Base-by-base conservation (phyloP, 164 flowering plant species). In the Malania oleifera region DNA sequence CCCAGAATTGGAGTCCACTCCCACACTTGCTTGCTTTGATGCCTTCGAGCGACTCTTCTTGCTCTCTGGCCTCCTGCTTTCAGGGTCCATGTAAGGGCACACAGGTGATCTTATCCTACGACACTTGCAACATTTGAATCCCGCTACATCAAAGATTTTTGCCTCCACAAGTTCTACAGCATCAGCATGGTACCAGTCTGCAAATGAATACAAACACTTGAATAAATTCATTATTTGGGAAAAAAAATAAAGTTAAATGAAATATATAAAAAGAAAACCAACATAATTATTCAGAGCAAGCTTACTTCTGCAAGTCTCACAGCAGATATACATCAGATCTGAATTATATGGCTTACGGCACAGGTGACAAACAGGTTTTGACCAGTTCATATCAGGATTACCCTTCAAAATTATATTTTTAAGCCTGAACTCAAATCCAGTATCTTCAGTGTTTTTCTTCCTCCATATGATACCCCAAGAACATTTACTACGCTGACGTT, bases 121-220 rank as follows among this genome's bases (percentile, higher is more conserved):
- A 61, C 99, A 89, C 62, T 67, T 83, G 80, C 87, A 82, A 65
- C 99, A 95, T 75, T 76, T 89, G 77, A 85, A 95, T 39, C 99
- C 98, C 34, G 72, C 59, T 51, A 95, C 69, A 26, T 78, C 77
- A 51, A 72, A 64, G 52, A 89, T 59, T 67, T 77, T 82, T 19
- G 84, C 75, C 72, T 91, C 98, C 31, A 81, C 72, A 31, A 95
- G 83, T 56, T 80, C 80, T 49, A 95, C 67, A 53, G 99, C 96
- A 46, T 87, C 96, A 55, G 93, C 95, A 72, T 95, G 99, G 68
- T 61, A 85, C 99, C 99, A 95, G 43, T 73, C 99, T 95, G 85
- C 74, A 75, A 44, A 67, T 31, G 23, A 49, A 7, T 54, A 57
- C 24, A 63, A 63, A 51, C 39, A 52, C 2, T 2, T 19, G 2